A percentile compares a stretch with the other conserved stretches of the same genome.
phyloP scores from a whole-genome alignment of 305 asterid species.

The Solanum hybrid region DNA sequence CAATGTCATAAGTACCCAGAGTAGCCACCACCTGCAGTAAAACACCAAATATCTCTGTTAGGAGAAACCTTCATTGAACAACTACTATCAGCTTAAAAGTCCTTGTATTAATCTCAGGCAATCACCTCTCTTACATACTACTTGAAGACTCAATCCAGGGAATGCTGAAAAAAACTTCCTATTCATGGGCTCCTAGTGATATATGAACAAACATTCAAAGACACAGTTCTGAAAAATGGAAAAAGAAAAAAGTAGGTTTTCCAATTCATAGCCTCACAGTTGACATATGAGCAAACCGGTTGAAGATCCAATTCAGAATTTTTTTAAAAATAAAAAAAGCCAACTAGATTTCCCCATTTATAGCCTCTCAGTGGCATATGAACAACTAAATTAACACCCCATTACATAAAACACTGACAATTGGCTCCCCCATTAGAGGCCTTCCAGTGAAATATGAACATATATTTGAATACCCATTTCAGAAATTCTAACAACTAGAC shows the following conservation, averaged over 20 bases:
- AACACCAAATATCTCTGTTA: conserved; percentile 14
- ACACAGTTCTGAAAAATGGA: not conserved
- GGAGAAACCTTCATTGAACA: not conserved
- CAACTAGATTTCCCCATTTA: not conserved
- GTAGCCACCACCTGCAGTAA: conserved; percentile 72
- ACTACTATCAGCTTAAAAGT: not conserved
- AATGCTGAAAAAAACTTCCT: not conserved
- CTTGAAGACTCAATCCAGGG: not conserved
- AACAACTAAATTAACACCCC: not conserved
- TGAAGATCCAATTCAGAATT: not conserved
- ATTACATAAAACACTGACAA: not conserved
- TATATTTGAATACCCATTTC: not conserved
- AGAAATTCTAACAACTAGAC: not conserved
- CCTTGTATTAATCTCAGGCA: not conserved
- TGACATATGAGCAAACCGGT: not conserved
- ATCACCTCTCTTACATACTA: not conserved
- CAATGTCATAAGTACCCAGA: conserved; percentile 82
- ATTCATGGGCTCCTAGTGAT: not conserved
- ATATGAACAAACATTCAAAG: not conserved
- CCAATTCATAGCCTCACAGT: not conserved
- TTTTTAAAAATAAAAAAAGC: not conserved
- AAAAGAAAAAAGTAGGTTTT: not conserved
- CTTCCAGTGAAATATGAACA: not conserved
- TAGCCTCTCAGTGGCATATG: not conserved
- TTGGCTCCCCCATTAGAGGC: not conserved